phyloP scores from a whole-genome alignment of 1,284 basidiomycete species.

The Phlebopus sp. region DNA sequence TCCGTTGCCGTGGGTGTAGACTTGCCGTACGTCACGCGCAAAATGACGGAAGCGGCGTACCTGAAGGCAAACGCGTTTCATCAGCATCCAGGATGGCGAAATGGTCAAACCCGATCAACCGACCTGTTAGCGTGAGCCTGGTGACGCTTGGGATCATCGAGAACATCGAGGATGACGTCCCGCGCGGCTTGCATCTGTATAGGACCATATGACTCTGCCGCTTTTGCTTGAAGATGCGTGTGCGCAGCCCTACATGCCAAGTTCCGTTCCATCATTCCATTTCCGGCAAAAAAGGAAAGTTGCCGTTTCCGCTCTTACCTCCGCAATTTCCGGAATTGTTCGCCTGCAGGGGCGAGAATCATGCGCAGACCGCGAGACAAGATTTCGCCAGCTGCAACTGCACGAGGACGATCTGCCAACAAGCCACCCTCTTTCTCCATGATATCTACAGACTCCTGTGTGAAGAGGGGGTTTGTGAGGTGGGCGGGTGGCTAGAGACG shows the following conservation, averaged over 20 bases:
- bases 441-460: slow-evolving; percentile 45
- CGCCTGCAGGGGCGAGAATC: slow-evolving; percentile 32
- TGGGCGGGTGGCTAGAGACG: neutral
- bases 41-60: slow-evolving; percentile 47
- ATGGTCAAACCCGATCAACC: too few species aligned
- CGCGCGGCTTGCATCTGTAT: slow-evolving; percentile 38
- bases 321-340: slow-evolving; percentile 33
- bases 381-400: slow-evolving; percentile 31
- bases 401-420: slow-evolving; percentile 33
- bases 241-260: slow-evolving; percentile 33
- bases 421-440: slow-evolving; percentile 35
- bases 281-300: too few species aligned
- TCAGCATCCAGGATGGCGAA: too few species aligned
- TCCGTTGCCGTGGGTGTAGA: slow-evolving; percentile 39
- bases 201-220: slow-evolving; percentile 34
- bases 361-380: slow-evolving; percentile 30
- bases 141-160: slow-evolving; percentile 37
- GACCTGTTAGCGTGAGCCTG: slow-evolving; percentile 31
- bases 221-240: slow-evolving; percentile 38
- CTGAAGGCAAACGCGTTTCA: slow-evolving; percentile 20
- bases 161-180: slow-evolving; percentile 38
- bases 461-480: neutral
- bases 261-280: neutral
- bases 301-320: too few species aligned
- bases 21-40: slow-evolving; percentile 49